Evolutionary conservation across 331 rosid genomes (phyloP).

Genomic region (Prunus yedoensis): DNA sequence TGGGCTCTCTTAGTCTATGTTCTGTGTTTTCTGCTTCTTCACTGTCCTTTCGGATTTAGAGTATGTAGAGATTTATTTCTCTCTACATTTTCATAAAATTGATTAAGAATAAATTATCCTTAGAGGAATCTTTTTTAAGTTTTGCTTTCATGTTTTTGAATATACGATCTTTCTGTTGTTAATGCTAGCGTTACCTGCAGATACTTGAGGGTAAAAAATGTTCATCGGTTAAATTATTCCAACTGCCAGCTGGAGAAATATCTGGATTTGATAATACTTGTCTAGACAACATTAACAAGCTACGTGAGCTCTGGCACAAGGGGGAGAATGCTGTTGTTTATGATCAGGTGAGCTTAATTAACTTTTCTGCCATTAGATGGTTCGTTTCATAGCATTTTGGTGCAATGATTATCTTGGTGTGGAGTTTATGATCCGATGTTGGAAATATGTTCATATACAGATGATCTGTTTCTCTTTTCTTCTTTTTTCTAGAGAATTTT

Average conservation of each 20-base stretch:
- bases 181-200: conserved; percentile 35
- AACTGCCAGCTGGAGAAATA: conserved; percentile 31
- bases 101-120: background rate
- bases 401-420: background rate
- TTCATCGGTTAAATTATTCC: conserved; percentile 33
- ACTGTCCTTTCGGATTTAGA: background rate
- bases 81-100: background rate
- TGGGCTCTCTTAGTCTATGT: background rate
- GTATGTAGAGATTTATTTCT: background rate
- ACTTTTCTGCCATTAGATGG: background rate
- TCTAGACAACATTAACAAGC: conserved; percentile 50
- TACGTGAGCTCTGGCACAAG: conserved; percentile 46
- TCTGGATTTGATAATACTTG: conserved; percentile 27
- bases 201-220: conserved; percentile 26
- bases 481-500: background rate
- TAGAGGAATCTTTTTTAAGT: background rate
- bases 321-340: conserved; percentile 56
- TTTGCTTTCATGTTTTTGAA: background rate
- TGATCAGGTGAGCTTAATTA: conserved; percentile 47
- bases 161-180: background rate
- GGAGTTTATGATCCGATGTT: background rate
- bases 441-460: background rate
- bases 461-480: background rate
- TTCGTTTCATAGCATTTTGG: background rate
- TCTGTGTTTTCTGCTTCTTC: background rate